These are phyloP conservation scores for Wolfiporia cocos DNA, from an alignment of 1,284 basidiomycete genomes.

Conservation along the genomic window DNA sequence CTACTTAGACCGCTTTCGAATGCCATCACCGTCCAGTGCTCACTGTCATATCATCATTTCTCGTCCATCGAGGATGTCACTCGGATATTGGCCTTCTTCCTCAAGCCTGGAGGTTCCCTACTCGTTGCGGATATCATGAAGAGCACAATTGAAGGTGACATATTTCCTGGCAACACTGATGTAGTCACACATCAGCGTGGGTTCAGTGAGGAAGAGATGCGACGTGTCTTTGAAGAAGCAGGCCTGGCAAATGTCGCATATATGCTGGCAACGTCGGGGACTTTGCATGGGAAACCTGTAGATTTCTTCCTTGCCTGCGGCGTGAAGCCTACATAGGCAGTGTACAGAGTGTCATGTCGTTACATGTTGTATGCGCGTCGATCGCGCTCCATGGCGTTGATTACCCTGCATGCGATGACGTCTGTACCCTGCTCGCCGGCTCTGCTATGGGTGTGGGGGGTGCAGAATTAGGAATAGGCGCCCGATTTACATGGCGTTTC, in stretches of 20 bases:
- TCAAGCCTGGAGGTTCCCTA: slow-evolving; percentile 57
- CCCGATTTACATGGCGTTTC: too few relatives aligned
- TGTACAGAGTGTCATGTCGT: too few relatives aligned
- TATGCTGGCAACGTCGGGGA: slow-evolving; percentile 27
- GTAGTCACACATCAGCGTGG: slow-evolving; percentile 50
- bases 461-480: too few relatives aligned
- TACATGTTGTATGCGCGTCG: too few relatives aligned
- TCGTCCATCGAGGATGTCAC: slow-evolving; percentile 44
- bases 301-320: slow-evolving; percentile 49
- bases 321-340: too few relatives aligned
- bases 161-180: slow-evolving; percentile 20
- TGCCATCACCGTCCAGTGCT: slow-evolving; percentile 39
- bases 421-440: too few relatives aligned
- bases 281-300: slow-evolving; percentile 27
- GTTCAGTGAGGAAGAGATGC: slow-evolving; percentile 41
- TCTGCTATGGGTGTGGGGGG: too few relatives aligned
- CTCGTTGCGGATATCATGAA: slow-evolving; percentile 50
- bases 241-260: slow-evolving; percentile 39
- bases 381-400: too few relatives aligned
- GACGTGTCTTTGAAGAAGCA: slow-evolving; percentile 38
- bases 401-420: too few relatives aligned
- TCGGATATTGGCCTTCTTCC: slow-evolving; percentile 41
- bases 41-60: slow-evolving; percentile 66
- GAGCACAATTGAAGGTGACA: slow-evolving; percentile 16
- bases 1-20: not conserved